phyloP scores from a whole-genome alignment of 108 stramenopile genomes.

The Fistulifera pelliculosa region DNA sequence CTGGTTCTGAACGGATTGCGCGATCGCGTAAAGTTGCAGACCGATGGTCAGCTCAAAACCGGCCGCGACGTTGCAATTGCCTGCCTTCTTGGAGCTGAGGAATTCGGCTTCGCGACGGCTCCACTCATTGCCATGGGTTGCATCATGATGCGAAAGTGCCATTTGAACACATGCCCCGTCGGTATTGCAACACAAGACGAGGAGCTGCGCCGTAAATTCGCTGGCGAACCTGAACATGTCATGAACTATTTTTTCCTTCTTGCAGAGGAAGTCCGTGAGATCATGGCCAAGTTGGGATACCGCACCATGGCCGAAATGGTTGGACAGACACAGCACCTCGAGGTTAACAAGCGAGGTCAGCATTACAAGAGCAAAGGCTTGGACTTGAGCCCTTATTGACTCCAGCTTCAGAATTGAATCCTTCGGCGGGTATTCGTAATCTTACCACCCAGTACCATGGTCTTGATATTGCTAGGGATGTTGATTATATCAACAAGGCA shows the following conservation, averaged over 20 bases:
- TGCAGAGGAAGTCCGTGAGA: slow-evolving; percentile 92
- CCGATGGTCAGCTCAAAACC: slow-evolving; percentile 92
- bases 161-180: slow-evolving; percentile 95
- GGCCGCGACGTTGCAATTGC: slow-evolving; percentile 92
- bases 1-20: slow-evolving; percentile 88
- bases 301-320: slow-evolving; percentile 92
- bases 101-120: slow-evolving; percentile 90
- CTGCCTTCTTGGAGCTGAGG: slow-evolving; percentile 87
- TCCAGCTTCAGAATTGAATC: slow-evolving; percentile 88
- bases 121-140: slow-evolving; percentile 93
- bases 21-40: slow-evolving; percentile 85
- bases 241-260: slow-evolving; percentile 94
- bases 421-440: slow-evolving; percentile 70
- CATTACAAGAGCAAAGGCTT: slow-evolving; percentile 96
- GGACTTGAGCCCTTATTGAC: slow-evolving; percentile 90
- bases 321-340: slow-evolving; percentile 90
- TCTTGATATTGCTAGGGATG: slow-evolving; percentile 76
- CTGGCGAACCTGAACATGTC: slow-evolving; percentile 95
- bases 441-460: slow-evolving; percentile 81
- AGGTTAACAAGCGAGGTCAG: slow-evolving; percentile 77
- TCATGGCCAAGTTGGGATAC: slow-evolving; percentile 93
- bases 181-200: slow-evolving; percentile 97
- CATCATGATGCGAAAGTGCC: slow-evolving; percentile 97
- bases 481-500: slow-evolving; percentile 76
- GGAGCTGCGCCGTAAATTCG: slow-evolving; percentile 89